Base-by-base conservation (phyloP, 1,284 basidiomycete genomes). In the Cryptococcus sp. region DNA sequence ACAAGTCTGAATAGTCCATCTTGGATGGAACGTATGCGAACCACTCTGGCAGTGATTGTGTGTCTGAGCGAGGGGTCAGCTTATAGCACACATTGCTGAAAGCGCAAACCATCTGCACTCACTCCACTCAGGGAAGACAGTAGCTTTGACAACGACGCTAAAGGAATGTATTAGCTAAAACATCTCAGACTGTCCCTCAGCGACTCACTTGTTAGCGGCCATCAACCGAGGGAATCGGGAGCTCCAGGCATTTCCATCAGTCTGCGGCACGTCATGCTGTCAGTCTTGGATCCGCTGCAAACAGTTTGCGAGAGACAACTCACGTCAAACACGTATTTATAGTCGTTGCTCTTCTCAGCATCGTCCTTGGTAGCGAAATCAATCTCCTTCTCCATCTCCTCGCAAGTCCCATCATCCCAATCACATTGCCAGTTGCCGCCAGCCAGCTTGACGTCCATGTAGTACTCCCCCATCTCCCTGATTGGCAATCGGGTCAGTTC, bases 81-180 rank as follows among this genome's bases (percentile, higher is more conserved):
- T 56, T 15, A 42, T 42, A 51, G 31, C 27, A 44, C 10, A 6
- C 15, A 41, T 56, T 16, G 10, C 20, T 38, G 22, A 45, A 44
- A 8, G 13, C 16, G 6, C 22, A 16, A 13, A 31, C 6, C 17
- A 50, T 15, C 19, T n/a, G 39, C 23, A 67, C 67, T 64, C 60
- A 76, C 72, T 79, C 79, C 79, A 80, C 61, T 80, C 79, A 25
- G 78, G 79, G 74, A 80, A 79, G 45, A 79, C 69, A 10, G 76
- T 76, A 10, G 78, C 69, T 59, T 79, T 80, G 72, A 80, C 70
- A 49, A 79, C 76, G 39, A 80, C 70, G 59, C 75, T 78, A 8
- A 35, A 45, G 13, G 40, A 46, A n/a, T n/a, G 41, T 6, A 42
- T 58, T 56, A 62, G 55, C 47, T 47, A 39, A 25, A 17, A 11